A percentile compares a stretch with the other conserved stretches of the same genome.
Evolutionary conservation across 306 rosid species (phyloP).

Genomic region (Comarum palustre): DNA sequence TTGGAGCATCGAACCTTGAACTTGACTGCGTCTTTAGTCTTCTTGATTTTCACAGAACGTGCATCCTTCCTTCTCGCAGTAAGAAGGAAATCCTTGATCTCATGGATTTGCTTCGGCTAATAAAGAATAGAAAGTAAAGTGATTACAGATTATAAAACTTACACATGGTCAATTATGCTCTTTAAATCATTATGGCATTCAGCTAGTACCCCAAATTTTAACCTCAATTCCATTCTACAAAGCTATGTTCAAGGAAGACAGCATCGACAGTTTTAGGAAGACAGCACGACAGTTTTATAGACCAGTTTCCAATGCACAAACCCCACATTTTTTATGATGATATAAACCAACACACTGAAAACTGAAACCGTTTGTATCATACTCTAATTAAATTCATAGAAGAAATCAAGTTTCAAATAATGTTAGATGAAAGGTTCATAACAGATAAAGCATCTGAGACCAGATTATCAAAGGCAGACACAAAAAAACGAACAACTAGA

Average conservation of each 20-base stretch:
- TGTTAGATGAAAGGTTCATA: not conserved
- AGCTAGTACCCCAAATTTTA: too few relatives aligned
- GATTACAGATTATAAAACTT: not conserved
- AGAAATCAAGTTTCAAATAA: not conserved
- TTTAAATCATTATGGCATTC: too few relatives aligned
- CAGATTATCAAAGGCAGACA: not conserved
- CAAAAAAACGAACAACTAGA: not conserved
- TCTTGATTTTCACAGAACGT: conserved; percentile 50
- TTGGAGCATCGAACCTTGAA: conserved; percentile 53
- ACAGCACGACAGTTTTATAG: too few relatives aligned
- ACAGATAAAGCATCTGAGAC: not conserved
- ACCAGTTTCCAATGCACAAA: too few relatives aligned
- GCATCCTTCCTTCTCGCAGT: conserved; percentile 60
- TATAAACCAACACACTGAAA: too few relatives aligned
- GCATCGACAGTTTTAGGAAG: too few relatives aligned
- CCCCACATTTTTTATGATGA: too few relatives aligned
- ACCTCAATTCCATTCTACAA: too few relatives aligned
- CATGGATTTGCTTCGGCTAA: conserved; percentile 60
- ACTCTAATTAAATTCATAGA: not conserved
- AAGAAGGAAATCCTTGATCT: conserved; percentile 56
- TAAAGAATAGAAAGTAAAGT: too few relatives aligned
- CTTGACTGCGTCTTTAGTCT: conserved; percentile 45
- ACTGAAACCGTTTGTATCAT: too few relatives aligned
- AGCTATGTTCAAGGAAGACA: too few relatives aligned
- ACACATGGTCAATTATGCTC: not conserved